These are phyloP conservation scores for Rhododendron kiyosumense DNA, from an alignment of 148 eudicot genomes.

Conservation along the genomic window DNA sequence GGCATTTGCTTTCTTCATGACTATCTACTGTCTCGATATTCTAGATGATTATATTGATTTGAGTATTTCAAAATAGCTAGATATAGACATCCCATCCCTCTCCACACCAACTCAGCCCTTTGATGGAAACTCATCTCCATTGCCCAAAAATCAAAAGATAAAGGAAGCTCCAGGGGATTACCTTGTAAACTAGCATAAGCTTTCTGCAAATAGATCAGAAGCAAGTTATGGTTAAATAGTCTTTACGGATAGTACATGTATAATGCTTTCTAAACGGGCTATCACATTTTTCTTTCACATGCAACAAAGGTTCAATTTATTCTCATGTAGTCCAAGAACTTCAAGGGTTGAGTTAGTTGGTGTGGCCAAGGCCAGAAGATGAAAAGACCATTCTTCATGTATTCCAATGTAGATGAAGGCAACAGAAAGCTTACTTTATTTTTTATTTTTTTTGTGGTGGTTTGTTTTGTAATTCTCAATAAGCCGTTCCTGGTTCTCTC, in stretches of 20 bases:
- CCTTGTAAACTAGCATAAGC: neutral
- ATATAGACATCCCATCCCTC: neutral
- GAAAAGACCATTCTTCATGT: neutral
- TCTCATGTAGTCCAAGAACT: neutral
- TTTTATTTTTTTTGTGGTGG: neutral
- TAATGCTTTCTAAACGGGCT: neutral
- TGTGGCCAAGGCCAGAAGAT: neutral
- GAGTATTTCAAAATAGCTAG: neutral
- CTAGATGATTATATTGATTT: constrained; percentile 5
- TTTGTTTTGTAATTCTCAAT: neutral
- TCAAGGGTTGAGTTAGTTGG: neutral
- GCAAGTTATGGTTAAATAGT: neutral
- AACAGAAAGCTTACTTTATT: neutral
- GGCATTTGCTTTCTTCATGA: neutral
- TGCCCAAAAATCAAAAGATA: neutral
- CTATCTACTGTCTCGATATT: neutral
- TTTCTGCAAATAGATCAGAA: neutral
- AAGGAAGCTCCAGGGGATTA: neutral
- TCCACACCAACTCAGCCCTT: neutral
- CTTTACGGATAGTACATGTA: neutral
- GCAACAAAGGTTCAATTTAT: neutral
- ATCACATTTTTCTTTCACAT: neutral
- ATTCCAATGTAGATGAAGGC: neutral
- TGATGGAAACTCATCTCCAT: neutral
- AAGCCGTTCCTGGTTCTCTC: neutral